Percentiles rank a stretch among this genome's conserved stretches.
These are phyloP conservation scores for Apophysomyces variabilis DNA, from an alignment of 371 early-diverging fungal species.

Conservation along the genomic window DNA sequence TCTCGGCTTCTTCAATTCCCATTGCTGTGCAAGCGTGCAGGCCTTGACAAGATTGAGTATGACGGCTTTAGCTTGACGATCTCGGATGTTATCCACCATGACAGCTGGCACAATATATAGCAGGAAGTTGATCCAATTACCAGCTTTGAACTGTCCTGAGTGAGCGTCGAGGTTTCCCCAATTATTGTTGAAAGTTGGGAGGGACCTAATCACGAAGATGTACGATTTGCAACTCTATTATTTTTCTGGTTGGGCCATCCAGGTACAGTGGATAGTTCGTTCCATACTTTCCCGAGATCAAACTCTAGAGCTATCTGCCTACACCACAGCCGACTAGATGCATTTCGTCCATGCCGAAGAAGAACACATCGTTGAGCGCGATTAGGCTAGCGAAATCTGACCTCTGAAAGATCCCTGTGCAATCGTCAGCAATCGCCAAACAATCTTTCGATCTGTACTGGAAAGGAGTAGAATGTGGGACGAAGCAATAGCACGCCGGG, in stretches of 20 bases:
- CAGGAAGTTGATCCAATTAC: background rate
- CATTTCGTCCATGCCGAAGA: background rate
- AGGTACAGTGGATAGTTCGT: background rate
- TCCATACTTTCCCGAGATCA: background rate
- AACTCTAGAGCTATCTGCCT: background rate
- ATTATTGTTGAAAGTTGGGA: background rate
- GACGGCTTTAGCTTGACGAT: background rate
- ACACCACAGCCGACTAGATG: background rate
- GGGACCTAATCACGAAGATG: background rate
- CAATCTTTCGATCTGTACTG: too few relatives aligned
- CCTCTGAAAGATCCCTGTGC: background rate
- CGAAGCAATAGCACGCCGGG: too few relatives aligned
- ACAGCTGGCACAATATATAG: background rate
- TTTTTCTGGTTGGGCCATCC: background rate
- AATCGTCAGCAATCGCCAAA: background rate
- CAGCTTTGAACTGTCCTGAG: background rate
- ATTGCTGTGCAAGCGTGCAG: background rate
- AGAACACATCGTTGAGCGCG: background rate
- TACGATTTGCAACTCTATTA: background rate
- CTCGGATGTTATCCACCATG: background rate
- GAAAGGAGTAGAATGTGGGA: too few relatives aligned
- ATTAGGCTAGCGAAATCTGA: background rate
- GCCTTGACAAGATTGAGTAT: background rate
- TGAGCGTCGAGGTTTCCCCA: background rate
- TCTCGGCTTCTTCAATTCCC: background rate